Evolutionary conservation across 2,329 filamentous ascomycete genomes (phyloP).

Genomic region (Hymenoscyphus fraxineus): DNA sequence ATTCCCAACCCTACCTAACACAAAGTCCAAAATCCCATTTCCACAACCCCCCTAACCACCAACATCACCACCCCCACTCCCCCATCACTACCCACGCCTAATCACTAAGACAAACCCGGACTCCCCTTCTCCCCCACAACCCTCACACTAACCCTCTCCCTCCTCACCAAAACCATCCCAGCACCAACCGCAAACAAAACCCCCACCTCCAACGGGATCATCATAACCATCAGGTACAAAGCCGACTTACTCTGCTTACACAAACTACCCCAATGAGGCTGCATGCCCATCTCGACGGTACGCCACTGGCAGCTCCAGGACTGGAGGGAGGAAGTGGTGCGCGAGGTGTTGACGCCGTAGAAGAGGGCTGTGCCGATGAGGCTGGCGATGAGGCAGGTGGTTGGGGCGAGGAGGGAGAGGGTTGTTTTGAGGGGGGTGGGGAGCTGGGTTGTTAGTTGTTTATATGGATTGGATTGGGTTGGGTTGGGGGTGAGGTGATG

Average conservation of each 20-base stretch:
- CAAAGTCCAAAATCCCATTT: background rate
- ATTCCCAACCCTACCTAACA: background rate
- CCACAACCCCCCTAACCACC: background rate
- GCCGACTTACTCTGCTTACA: constrained; percentile 54
- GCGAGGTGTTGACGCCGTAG: constrained; percentile 53
- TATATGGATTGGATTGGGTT: too few relatives aligned
- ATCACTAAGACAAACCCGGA: constrained; percentile 30
- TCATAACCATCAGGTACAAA: constrained; percentile 51
- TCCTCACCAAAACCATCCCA: constrained; percentile 45
- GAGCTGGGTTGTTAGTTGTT: constrained; percentile 35
- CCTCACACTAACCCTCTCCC: constrained; percentile 26
- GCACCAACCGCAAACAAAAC: constrained; percentile 46
- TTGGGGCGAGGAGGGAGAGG: constrained; percentile 38
- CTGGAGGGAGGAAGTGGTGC: constrained; percentile 50
- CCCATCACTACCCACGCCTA: background rate
- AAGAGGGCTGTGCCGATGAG: constrained; percentile 54
- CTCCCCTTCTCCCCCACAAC: constrained; percentile 30
- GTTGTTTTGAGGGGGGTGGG: constrained; percentile 29
- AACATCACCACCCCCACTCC: background rate
- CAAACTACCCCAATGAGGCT: constrained; percentile 53
- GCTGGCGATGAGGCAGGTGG: constrained; percentile 44
- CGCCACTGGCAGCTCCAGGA: constrained; percentile 63
- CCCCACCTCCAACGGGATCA: constrained; percentile 53
- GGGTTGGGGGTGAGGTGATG: background rate
- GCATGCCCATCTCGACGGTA: constrained; percentile 46